Percentiles rank a stretch among this genome's conserved stretches.
phyloP scores from a whole-genome alignment of 805 yeast genomes.

The Suhomyces prunicola region DNA sequence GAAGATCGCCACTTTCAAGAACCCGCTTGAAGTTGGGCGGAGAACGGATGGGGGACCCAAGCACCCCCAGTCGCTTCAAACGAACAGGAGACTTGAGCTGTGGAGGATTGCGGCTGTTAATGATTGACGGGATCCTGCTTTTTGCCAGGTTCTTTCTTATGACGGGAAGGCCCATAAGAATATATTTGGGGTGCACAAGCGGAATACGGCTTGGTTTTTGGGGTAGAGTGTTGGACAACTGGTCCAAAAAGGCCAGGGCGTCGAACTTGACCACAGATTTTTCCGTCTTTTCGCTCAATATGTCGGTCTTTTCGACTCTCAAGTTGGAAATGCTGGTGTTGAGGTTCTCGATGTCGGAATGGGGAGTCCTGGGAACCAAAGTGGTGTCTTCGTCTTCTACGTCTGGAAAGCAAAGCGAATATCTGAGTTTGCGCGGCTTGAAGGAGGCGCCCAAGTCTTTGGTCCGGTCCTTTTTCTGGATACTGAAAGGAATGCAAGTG shows the following conservation, averaged over 20 bases:
- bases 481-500: slow-evolving; percentile 30
- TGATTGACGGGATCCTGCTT: slow-evolving; percentile 27
- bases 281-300: not conserved
- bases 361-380: slow-evolving; percentile 3
- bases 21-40: slow-evolving; percentile 2
- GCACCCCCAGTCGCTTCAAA: not conserved
- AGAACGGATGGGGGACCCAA: slow-evolving; percentile 1
- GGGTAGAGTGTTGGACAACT: not conserved
- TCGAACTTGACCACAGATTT: not conserved
- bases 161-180: slow-evolving; percentile 18
- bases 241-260: not conserved
- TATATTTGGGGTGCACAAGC: slow-evolving; percentile 19
- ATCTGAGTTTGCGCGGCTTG: not conserved
- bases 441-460: slow-evolving; percentile 15
- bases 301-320: not conserved
- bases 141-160: slow-evolving; percentile 18
- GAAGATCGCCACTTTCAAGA: not conserved
- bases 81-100: not conserved
- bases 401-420: not conserved
- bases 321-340: not conserved
- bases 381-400: slow-evolving; percentile 8
- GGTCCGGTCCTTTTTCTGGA: slow-evolving; percentile 28
- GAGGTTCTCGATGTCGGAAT: slow-evolving; percentile 1
- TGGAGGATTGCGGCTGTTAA: slow-evolving; percentile 23
- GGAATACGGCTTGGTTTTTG: slow-evolving; percentile 23